Evolutionary conservation across 192 early-diverging fungal genomes (phyloP).

Genomic region (Coemansia erecta): DNA sequence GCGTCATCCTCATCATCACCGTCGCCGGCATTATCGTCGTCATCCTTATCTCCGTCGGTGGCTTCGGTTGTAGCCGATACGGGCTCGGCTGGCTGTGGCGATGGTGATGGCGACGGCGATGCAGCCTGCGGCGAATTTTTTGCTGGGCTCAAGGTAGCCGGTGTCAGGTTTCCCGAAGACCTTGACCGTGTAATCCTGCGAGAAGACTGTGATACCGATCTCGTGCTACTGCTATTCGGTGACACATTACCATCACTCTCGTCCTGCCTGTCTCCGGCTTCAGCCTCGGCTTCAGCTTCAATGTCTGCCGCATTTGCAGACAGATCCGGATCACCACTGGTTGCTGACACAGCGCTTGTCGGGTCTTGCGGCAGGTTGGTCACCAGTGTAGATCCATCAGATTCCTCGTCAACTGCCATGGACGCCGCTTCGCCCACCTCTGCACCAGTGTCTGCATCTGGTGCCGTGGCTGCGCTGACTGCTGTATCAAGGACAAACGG

Average conservation of each 20-base stretch:
- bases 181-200: no score
- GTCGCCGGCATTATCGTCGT: slow-evolving; percentile 5
- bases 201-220: no score
- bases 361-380: slow-evolving; percentile 2
- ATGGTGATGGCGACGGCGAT: no score
- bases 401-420: slow-evolving; percentile 15
- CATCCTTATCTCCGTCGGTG: background rate
- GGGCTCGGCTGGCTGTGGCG: background rate
- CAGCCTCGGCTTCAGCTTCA: no score
- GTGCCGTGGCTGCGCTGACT: background rate
- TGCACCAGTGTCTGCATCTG: background rate
- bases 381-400: slow-evolving; percentile 35
- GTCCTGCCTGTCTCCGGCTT: no score
- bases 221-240: no score
- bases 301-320: background rate
- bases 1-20: slow-evolving; percentile 4
- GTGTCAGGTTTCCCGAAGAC: no score
- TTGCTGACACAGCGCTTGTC: background rate
- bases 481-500: slow-evolving; percentile 21
- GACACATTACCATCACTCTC: no score
- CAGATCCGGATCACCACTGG: background rate
- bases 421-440: background rate
- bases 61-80: background rate
- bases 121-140: background rate
- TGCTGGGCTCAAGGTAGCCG: no score